Evolutionary conservation across 2,329 filamentous ascomycete genomes (phyloP).

Genomic region (Calonectria pseudoreteaudii): DNA sequence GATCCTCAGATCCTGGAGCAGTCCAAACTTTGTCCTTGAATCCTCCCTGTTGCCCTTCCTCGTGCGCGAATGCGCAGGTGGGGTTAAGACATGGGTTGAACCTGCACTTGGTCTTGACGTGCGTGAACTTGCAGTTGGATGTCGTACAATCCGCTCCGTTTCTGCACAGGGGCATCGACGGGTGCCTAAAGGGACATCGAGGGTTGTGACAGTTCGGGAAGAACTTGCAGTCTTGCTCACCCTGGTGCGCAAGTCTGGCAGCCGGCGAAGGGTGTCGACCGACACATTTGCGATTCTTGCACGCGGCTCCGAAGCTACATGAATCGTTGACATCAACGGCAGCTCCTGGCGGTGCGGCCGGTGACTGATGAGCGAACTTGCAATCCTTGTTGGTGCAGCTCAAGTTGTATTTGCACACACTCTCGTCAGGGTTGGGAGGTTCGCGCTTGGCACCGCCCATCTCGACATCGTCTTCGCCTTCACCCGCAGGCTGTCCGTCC

Average conservation of each 20-base stretch:
- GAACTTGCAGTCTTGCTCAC: slow-evolving; percentile 89
- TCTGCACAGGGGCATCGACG: slow-evolving; percentile 85
- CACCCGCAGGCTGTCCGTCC: slow-evolving; percentile 49
- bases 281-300: slow-evolving; percentile 95
- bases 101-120: slow-evolving; percentile 86
- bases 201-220: slow-evolving; percentile 92
- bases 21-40: slow-evolving; percentile 95
- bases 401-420: slow-evolving; percentile 89
- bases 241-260: slow-evolving; percentile 80
- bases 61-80: slow-evolving; percentile 90
- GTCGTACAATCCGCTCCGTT: slow-evolving; percentile 91
- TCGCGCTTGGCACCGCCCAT: slow-evolving; percentile 66
- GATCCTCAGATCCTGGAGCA: slow-evolving; percentile 66
- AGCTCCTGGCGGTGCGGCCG: slow-evolving; percentile 82
- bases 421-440: slow-evolving; percentile 70
- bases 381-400: slow-evolving; percentile 90
- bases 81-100: slow-evolving; percentile 93
- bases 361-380: slow-evolving; percentile 93
- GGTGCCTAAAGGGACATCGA: slow-evolving; percentile 89
- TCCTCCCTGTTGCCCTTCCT: slow-evolving; percentile 86
- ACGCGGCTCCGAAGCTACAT: slow-evolving; percentile 89
- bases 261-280: slow-evolving; percentile 93
- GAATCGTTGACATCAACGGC: slow-evolving; percentile 83
- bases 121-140: slow-evolving; percentile 88
- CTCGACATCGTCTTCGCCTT: slow-evolving; percentile 70